Conservation (phyloP, 306 rosid species). For the Dryas alaskensis region DNA sequence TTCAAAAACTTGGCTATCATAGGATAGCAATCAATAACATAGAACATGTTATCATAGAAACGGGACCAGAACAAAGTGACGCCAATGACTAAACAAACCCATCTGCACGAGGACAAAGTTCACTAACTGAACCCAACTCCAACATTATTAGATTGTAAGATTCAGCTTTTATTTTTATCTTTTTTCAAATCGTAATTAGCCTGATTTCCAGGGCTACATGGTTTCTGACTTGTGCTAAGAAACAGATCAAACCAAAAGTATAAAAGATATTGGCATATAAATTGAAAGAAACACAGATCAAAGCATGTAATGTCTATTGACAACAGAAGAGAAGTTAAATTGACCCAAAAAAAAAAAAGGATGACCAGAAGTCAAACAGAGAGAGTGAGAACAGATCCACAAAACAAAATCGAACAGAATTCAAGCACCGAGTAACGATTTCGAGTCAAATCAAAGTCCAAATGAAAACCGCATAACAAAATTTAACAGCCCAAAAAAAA, state of each 20-base stretch:
- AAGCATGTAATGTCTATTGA: background rate
- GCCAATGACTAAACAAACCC: background rate
- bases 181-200: too few relatives aligned
- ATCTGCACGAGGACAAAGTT: background rate
- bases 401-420: background rate
- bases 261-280: background rate
- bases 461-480: background rate
- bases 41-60: background rate
- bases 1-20: background rate
- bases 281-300: conserved; percentile 13
- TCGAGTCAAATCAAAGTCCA: conserved; percentile 10
- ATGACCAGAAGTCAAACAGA: background rate
- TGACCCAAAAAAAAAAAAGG: background rate
- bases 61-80: background rate
- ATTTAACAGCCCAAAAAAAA: background rate
- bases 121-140: too few relatives aligned
- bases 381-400: conserved; percentile 14
- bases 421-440: background rate
- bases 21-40: background rate
- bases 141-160: too few relatives aligned
- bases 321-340: background rate
- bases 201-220: too few relatives aligned
- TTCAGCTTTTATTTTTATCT: too few relatives aligned
- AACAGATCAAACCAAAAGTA: background rate
- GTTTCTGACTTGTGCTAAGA: too few relatives aligned